phyloP scores from a whole-genome alignment of 108 stramenopile species.

The Pelagomonas calceolata region DNA sequence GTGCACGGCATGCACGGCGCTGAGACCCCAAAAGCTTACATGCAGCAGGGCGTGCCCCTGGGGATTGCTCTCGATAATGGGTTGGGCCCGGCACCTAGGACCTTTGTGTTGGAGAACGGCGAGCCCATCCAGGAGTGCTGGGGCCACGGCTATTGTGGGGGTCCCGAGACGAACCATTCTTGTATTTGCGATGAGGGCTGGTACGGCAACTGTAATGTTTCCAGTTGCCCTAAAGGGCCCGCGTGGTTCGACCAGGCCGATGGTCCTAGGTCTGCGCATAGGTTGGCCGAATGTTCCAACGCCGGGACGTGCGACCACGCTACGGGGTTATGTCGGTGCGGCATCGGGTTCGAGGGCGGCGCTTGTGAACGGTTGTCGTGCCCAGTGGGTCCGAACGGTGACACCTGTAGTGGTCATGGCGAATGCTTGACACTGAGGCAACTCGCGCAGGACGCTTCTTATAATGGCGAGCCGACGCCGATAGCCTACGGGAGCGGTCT shows the following conservation, averaged over 20 bases:
- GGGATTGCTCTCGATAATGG: slow-evolving; percentile 11
- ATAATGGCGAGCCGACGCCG: slow-evolving; percentile 5
- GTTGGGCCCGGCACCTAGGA: background rate
- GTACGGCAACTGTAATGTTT: slow-evolving; percentile 14
- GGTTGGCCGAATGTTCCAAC: slow-evolving; percentile 34
- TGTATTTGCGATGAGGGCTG: slow-evolving; percentile 13
- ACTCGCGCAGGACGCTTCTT: slow-evolving; percentile 11
- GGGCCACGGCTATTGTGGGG: slow-evolving; percentile 15
- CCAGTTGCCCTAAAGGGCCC: slow-evolving; percentile 7
- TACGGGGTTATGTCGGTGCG: slow-evolving; percentile 42
- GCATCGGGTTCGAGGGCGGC: slow-evolving; percentile 36
- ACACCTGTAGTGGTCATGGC: slow-evolving; percentile 36
- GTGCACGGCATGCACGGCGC: background rate
- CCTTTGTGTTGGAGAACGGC: background rate
- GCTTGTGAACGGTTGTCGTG: slow-evolving; percentile 35
- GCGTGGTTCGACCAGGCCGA: slow-evolving; percentile 27
- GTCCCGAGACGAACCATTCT: slow-evolving; percentile 7
- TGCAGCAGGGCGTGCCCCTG: background rate
- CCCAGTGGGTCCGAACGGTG: slow-evolving; percentile 3
- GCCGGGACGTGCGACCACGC: slow-evolving; percentile 37
- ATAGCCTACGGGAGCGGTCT: background rate
- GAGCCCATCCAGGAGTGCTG: slow-evolving; percentile 15
- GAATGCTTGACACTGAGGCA: slow-evolving; percentile 36
- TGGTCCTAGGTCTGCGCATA: slow-evolving; percentile 32
- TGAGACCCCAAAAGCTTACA: background rate